Evolutionary conservation across 176 grass and related monocot species (phyloP), one percentile per base, ranked within the genome.

Genomic region (Eremochloa ophiuroides): DNA sequence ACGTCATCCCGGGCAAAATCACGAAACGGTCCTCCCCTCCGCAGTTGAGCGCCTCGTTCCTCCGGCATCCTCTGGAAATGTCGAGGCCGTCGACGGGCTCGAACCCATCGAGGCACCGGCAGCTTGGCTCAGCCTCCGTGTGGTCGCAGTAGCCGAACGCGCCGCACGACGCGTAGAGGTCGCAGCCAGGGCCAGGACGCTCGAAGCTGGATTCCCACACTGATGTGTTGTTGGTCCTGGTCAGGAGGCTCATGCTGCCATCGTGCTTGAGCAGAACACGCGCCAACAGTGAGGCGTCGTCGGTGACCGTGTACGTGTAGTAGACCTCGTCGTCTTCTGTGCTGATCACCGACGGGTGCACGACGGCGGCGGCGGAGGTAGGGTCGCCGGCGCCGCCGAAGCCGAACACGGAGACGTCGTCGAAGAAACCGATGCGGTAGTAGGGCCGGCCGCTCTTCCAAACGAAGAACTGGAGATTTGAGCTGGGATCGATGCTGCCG

Each of bases 31-130:
- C 43, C 43, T 46, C 43, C 43, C 4, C 14, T 46, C 43, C 43
- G 43, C 43, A 46, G 4, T 46, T 4, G 13, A 46, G 43, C 43
- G 43, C 13, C 43, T 46, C 43, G 43, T 16, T 46, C 11, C 43
- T 46, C 43, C 43, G 43, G 43, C 43, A 46, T 46, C 43, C 43
- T 44, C 22, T 70, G 8, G 82, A 85, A 3, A 47, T 35, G 47
- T 66, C 17, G 10, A 34, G 66, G 20, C 73, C 13, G 27, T 60
- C 5, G 82, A 66, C 10, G 5, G 69, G 28, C 20, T 86, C 38
- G n/a, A 89, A 92, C 2, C 90, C 90, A 11, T 69, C 23, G 1
- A 84, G 81, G 50, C 90, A 92, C 33, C 18, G 26, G 67, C 90
- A 92, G 5, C 63, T 60, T 3, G 43, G 41, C 5, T 5, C 15